These are phyloP conservation scores for Solanum etuberosum DNA, from an alignment of 257 asterid genomes.

Conservation along the genomic window DNA sequence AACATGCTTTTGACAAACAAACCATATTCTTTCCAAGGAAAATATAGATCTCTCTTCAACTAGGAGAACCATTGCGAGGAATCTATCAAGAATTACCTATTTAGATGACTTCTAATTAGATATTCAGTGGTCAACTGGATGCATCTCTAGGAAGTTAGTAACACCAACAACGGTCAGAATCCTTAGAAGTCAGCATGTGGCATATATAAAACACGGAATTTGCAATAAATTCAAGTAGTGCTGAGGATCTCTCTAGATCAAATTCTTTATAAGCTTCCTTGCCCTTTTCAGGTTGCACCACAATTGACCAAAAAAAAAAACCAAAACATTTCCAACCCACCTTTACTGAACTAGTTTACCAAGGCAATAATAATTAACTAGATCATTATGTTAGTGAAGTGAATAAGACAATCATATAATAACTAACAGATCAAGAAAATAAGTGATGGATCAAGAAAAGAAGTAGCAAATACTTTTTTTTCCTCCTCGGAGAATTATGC, in stretches of 20 bases:
- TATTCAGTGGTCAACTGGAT: neutral
- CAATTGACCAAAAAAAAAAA: neutral
- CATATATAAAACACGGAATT: neutral
- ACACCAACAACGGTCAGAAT: neutral
- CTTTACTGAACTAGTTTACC: no score
- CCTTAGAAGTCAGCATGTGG: neutral
- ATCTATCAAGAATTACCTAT: neutral
- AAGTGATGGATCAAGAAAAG: neutral
- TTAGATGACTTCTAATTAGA: neutral
- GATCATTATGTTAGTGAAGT: neutral
- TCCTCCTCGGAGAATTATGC: neutral
- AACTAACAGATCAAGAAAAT: neutral
- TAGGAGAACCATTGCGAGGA: neutral
- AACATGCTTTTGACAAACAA: neutral
- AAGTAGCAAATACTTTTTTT: neutral
- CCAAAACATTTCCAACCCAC: neutral
- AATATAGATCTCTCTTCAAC: neutral
- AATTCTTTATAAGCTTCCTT: neutral
- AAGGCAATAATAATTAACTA: neutral
- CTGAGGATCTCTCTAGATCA: neutral
- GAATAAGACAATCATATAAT: neutral
- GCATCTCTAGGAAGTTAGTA: neutral
- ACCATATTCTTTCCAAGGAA: neutral
- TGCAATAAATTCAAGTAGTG: neutral
- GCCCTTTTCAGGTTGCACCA: neutral